Evolutionary conservation across 257 asterid species (phyloP), one percentile per base, ranked within the genome.

Genomic region (Ajuga chamaepitys): DNA sequence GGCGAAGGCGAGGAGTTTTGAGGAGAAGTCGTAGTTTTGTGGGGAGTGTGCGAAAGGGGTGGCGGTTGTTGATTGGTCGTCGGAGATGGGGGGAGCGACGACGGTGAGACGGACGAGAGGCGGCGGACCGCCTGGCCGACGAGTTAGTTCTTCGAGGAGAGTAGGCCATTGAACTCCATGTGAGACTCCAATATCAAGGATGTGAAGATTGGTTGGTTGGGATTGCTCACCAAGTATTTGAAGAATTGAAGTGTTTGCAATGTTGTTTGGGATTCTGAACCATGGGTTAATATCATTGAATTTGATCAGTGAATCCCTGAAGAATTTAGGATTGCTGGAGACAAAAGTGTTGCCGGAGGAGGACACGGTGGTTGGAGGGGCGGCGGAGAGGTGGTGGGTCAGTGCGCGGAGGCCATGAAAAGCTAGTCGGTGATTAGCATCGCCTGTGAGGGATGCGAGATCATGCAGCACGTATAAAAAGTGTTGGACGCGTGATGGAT

Each of bases 141-240:
- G 85, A 7, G 83, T 80, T 70, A 90, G 66, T 54, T 87, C 97
- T 72, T 85, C 97, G 0, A 90, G 77, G 17, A 90, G 90, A 0
- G 90, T 89, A 7, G 97, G 97, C 97, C 97, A 89, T 18, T 90
- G 97, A 14, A 90, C 77, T 12, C 97, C 97, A 57, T 87, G 97
- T 22, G 95, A 90, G 22, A 85, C 97, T 73, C 97, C 95, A 34
- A 87, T 84, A 59, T 90, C 97, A 38, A 90, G 78, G 74, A 90
- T 90, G 84, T 90, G 97, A 45, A 90, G 95, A 42, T 75, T 80
- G 7, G 68, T 50, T 1, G 75, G 73, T 8, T 71, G 74, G 28
- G 62, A 72, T 54, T 80, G 82, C 58, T 81, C 86, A 0, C 54
- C 52, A 0, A 90, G 91, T 26, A 85, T 83, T 62, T 90, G 95